phyloP scores from a whole-genome alignment of 768 basidiomycete species.

The Tricholoma saponaceum region DNA sequence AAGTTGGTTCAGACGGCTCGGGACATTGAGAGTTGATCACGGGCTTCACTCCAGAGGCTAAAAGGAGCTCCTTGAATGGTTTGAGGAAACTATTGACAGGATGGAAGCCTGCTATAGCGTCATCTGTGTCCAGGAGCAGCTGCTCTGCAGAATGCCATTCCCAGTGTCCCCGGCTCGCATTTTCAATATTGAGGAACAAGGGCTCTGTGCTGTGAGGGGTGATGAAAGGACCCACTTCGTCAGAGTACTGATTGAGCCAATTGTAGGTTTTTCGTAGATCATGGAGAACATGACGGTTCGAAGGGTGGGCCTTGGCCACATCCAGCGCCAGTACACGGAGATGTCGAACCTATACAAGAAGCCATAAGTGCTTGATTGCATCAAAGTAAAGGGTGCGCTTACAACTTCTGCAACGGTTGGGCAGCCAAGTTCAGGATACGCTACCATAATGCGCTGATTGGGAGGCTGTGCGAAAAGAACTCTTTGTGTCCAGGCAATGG shows the following conservation, averaged over 20 bases:
- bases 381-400: conserved; percentile 13
- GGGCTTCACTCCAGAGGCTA: conserved; percentile 26
- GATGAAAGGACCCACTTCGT: conserved; percentile 15
- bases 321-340: conserved; percentile 28
- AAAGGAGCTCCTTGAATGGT: conserved; percentile 28
- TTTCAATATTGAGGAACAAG: conserved; percentile 45
- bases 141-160: conserved; percentile 33
- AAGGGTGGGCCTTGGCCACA: conserved; percentile 20
- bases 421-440: conserved; percentile 32
- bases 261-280: conserved; percentile 41
- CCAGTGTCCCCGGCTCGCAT: conserved; percentile 32
- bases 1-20: conserved; percentile 6
- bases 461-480: conserved; percentile 28
- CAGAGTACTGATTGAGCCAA: conserved; percentile 32
- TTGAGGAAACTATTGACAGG: conserved; percentile 31
- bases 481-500: conserved; percentile 48
- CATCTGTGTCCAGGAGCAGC: conserved; percentile 31
- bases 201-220: conserved; percentile 15
- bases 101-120: conserved; percentile 23
- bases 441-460: conserved; percentile 25
- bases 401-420: conserved; percentile 43
- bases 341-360: conserved; percentile 33
- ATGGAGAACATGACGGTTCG: conserved; percentile 23
- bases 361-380: not conserved
- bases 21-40: conserved; percentile 16